These are phyloP conservation scores for Apiotrichum porosum DNA, from an alignment of 1,284 basidiomycete genomes.

Conservation along the genomic window DNA sequence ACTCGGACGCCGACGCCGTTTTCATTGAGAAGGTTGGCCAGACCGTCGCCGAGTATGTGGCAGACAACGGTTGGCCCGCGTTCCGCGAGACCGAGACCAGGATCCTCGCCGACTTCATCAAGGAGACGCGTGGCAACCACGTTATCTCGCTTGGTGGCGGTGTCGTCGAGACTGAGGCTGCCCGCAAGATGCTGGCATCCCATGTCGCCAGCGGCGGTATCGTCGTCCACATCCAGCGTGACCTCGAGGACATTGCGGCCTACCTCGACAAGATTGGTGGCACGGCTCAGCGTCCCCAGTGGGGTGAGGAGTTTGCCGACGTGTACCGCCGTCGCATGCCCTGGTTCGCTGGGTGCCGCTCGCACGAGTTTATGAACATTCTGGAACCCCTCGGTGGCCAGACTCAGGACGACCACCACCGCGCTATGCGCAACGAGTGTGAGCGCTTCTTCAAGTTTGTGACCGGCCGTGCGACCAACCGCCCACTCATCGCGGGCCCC, in stretches of 20 bases:
- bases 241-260: slow-evolving; percentile 64
- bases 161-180: slow-evolving; percentile 78
- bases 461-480: slow-evolving; percentile 66
- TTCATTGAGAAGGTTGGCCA: slow-evolving; percentile 65
- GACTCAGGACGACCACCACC: slow-evolving; percentile 34
- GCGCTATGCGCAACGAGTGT: slow-evolving; percentile 38
- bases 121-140: slow-evolving; percentile 58
- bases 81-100: slow-evolving; percentile 65
- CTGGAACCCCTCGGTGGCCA: slow-evolving; percentile 36
- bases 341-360: slow-evolving; percentile 83
- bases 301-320: slow-evolving; percentile 71
- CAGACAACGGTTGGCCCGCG: slow-evolving; percentile 67
- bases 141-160: slow-evolving; percentile 92
- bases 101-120: slow-evolving; percentile 60
- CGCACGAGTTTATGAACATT: slow-evolving; percentile 76
- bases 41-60: slow-evolving; percentile 72
- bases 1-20: slow-evolving; percentile 80
- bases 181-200: slow-evolving; percentile 63
- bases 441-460: slow-evolving; percentile 80
- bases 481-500: slow-evolving; percentile 44
- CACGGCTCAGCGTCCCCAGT: slow-evolving; percentile 75
- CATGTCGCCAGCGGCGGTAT: slow-evolving; percentile 61
- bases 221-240: slow-evolving; percentile 68
- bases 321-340: slow-evolving; percentile 79
- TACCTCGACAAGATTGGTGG: slow-evolving; percentile 63